Evolutionary conservation across 768 basidiomycete species (phyloP), one percentile per base, ranked within the genome.

Genomic region (Boletus rubescentipes): DNA sequence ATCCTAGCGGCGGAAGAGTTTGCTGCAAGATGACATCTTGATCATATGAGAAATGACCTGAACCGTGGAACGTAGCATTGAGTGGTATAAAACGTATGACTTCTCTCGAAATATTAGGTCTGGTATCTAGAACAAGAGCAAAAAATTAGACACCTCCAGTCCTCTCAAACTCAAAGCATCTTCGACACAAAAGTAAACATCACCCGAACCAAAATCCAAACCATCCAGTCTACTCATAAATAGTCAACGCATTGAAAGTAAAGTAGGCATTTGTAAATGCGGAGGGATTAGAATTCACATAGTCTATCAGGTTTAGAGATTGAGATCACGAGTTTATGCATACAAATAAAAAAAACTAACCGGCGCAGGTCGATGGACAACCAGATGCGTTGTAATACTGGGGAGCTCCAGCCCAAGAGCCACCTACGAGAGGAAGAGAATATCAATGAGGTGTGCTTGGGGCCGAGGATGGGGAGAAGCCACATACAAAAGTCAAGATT

Each of bases 191-290:
- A 26, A n/a, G n/a, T 6, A 26, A n/a, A n/a, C n/a, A n/a, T n/a
- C 26, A 26, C 16, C 1, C 21, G 9, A 20, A 31, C 5, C 16
- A 36, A n/a, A 20, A 20, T 30, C 9, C 3, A 5, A 42, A 5
- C 7, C 2, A 30, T 37, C 35, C 23, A 16, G 9, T 40, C 46
- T 59, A 69, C 31, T 71, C 42, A 58, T 75, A 79, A 16, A 79
- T 66, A 23, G 62, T 59, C 38, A 79, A 38, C 9, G 67, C 60
- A 16, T 71, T 71, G 60, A 79, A 69, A 14, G 70, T 71, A 53
- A 76, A 79, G 56, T 72, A 78, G 6, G 78, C 75, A 10, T 75
- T 61, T 2, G 36, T 5, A 51, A 79, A 79, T 4, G 75, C 75
- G 0, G 49, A 50, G 0, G 78, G 77, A 47, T 73, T 72, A 36